These are phyloP conservation scores for Trifolium fragiferum DNA, from an alignment of 306 rosid species.

Conservation along the genomic window DNA sequence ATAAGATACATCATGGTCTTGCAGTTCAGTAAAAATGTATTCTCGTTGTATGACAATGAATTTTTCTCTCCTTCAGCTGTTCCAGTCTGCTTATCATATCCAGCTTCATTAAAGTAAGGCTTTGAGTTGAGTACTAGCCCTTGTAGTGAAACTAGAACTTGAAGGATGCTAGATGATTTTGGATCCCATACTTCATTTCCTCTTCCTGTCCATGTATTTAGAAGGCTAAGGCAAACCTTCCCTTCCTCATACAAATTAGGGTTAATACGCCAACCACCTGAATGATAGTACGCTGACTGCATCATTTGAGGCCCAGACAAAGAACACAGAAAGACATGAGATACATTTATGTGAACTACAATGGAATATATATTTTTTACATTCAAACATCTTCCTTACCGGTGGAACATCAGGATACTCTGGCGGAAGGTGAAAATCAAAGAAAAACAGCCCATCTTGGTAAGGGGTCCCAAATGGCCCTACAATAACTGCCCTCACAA, in stretches of 20 bases:
- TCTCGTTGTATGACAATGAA: conserved; percentile 94
- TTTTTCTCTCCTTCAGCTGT: conserved; percentile 99
- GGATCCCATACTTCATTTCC: conserved; percentile 99
- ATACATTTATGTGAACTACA: conserved; percentile 30
- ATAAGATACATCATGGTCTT: conserved; percentile 94
- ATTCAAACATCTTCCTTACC: conserved; percentile 53
- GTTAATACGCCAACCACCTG: conserved; percentile 99
- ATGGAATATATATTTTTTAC: conserved; percentile 19
- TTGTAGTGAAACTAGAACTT: conserved; percentile 96
- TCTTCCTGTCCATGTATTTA: conserved; percentile 98
- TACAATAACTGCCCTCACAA: conserved; percentile 91
- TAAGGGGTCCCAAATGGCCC: conserved; percentile 99
- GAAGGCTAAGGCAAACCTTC: conserved; percentile 97
- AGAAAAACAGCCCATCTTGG: conserved; percentile 99
- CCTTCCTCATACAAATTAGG: conserved; percentile 99
- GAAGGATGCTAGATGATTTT: conserved; percentile 96
- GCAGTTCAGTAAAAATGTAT: conserved; percentile 87
- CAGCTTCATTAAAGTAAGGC: conserved; percentile 99
- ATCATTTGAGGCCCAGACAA: conserved; percentile 47
- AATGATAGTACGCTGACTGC: conserved; percentile 98
- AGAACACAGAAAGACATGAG: conserved; percentile 35
- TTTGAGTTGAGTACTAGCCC: conserved; percentile 92
- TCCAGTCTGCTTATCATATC: conserved; percentile 96
- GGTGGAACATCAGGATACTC: conserved; percentile 99
- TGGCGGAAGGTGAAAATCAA: conserved; percentile 96